Percentiles rank a stretch among this genome's conserved stretches.
phyloP scores from a whole-genome alignment of 1,284 basidiomycete genomes.

The Leccinum fallax region DNA sequence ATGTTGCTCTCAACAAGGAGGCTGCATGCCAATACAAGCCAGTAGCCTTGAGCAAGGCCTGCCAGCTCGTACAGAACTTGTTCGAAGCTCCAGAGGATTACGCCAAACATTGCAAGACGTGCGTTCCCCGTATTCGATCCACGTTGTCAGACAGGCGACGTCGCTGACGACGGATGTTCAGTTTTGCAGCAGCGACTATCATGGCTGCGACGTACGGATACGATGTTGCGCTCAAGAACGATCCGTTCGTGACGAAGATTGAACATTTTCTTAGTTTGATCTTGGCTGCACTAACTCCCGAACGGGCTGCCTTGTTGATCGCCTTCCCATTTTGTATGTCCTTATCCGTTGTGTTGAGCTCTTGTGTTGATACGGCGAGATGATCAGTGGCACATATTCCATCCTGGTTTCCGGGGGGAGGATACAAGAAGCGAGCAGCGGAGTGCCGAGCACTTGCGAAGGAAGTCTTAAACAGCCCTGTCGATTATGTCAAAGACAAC shows the following conservation, averaged over 20 bases:
- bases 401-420: constrained; percentile 41
- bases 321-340: constrained; percentile 32
- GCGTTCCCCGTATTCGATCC: constrained; percentile 4
- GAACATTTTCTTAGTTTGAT: constrained; percentile 19
- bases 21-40: constrained; percentile 11
- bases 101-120: constrained; percentile 24
- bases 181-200: constrained; percentile 27
- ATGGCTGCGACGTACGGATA: constrained; percentile 33
- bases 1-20: constrained; percentile 20
- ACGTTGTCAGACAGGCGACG: not conserved
- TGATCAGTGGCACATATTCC: constrained; percentile 35
- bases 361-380: constrained; percentile 17
- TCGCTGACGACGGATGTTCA: constrained; percentile 10
- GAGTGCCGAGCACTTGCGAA: constrained; percentile 29
- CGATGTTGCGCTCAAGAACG: constrained; percentile 23
- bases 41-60: constrained; percentile 23
- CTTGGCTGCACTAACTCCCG: constrained; percentile 20
- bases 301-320: constrained; percentile 24
- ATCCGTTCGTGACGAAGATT: constrained; percentile 29
- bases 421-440: constrained; percentile 30
- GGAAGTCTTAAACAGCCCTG: constrained; percentile 32
- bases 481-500: constrained; percentile 34
- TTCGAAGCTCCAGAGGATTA: constrained; percentile 22
- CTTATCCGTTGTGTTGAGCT: constrained; percentile 13
- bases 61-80: constrained; percentile 28